phyloP scores from a whole-genome alignment of 768 basidiomycete genomes.

The Amanita molliuscula region DNA sequence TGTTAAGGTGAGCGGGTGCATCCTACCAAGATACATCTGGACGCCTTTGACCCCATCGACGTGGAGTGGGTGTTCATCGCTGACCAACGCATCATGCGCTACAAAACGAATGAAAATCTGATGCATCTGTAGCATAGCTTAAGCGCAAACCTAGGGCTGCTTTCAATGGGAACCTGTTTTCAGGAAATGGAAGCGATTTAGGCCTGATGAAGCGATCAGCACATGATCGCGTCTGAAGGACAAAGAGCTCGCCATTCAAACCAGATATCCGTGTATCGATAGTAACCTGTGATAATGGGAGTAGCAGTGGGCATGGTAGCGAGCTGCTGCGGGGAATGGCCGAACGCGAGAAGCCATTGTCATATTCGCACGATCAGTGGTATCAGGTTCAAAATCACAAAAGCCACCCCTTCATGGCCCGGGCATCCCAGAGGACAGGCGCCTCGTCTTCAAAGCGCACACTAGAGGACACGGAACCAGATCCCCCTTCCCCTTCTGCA shows the following conservation, averaged over 20 bases:
- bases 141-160: slow-evolving; percentile 46
- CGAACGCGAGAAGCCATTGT: neutral
- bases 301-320: slow-evolving; percentile 19
- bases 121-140: neutral
- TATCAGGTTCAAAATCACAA: neutral
- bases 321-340: slow-evolving; percentile 6
- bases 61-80: slow-evolving; percentile 65
- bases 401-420: slow-evolving; percentile 40
- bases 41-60: slow-evolving; percentile 53
- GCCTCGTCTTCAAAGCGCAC: slow-evolving; percentile 38
- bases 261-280: slow-evolving; percentile 79
- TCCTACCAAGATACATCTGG: slow-evolving; percentile 62
- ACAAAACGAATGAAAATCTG: neutral
- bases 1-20: no score
- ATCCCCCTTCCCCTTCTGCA: slow-evolving; percentile 34
- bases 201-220: slow-evolving; percentile 34
- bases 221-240: neutral
- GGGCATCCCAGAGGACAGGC: slow-evolving; percentile 43
- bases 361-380: slow-evolving; percentile 14
- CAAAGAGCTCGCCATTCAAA: slow-evolving; percentile 50
- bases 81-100: slow-evolving; percentile 60
- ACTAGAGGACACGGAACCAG: slow-evolving; percentile 30
- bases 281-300: slow-evolving; percentile 57
- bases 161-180: slow-evolving; percentile 53
- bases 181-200: slow-evolving; percentile 41